phyloP scores from a whole-genome alignment of 2,329 filamentous ascomycete genomes.

The Penicillium sp. region DNA sequence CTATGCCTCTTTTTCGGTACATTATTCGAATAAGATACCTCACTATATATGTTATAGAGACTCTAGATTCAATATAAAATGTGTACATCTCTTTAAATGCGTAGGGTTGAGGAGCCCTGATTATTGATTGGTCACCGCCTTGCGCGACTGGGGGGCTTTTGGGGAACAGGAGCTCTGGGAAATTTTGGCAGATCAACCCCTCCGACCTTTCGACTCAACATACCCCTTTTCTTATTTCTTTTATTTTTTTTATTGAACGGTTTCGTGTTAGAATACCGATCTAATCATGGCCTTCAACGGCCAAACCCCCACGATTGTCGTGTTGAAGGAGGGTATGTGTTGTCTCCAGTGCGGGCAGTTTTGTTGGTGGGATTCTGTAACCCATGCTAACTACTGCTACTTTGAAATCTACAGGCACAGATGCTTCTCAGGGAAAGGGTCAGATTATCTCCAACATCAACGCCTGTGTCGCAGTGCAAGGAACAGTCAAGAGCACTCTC shows the following conservation, averaged over 20 bases:
- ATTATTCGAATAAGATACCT: background rate
- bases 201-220: conserved; percentile 28
- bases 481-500: conserved; percentile 91
- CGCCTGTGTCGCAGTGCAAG: conserved; percentile 92
- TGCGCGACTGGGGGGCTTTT: conserved; percentile 28
- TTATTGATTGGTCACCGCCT: conserved; percentile 38
- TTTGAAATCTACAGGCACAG: conserved; percentile 66
- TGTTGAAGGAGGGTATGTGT: conserved; percentile 87
- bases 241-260: conserved; percentile 14
- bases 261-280: conserved; percentile 21
- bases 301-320: conserved; percentile 95
- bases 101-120: conserved; percentile 18
- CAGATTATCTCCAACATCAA: conserved; percentile 99
- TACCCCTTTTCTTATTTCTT: conserved; percentile 22
- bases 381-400: conserved; percentile 25
- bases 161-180: conserved; percentile 37
- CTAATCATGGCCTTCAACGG: conserved; percentile 87
- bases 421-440: conserved; percentile 93
- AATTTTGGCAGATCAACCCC: conserved; percentile 42
- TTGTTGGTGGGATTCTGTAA: conserved; percentile 19
- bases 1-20: background rate
- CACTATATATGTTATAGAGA: background rate
- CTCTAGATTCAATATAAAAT: background rate
- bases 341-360: conserved; percentile 19
- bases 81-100: background rate